A percentile compares a stretch with the other conserved stretches of the same genome.
Conservation (phyloP, 2,329 filamentous ascomycete species). For the Dactylonectria macrodidyma region DNA sequence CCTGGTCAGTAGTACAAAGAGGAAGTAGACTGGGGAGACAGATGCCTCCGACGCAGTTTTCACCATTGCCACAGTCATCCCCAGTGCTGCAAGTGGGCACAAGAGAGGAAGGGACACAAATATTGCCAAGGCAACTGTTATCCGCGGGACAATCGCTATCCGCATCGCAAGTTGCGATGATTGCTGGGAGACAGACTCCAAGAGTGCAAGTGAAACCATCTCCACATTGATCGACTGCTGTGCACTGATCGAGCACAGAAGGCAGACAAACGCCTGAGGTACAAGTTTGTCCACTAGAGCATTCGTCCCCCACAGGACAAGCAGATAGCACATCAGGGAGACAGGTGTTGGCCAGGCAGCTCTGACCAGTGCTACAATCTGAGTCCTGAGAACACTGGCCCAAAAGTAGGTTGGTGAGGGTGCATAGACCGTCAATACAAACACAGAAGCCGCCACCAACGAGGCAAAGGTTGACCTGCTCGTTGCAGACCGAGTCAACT, state of each 20-base stretch:
- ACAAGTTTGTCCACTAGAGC: conserved; percentile 2
- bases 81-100: not conserved
- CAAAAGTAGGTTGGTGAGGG: not conserved
- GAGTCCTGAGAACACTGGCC: not conserved
- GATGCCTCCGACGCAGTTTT: not conserved
- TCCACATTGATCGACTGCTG: not conserved
- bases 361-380: conserved; percentile 6
- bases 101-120: not conserved
- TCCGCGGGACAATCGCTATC: not conserved
- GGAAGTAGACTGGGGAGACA: not conserved
- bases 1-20: not conserved
- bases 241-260: not conserved
- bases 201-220: not conserved
- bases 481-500: not conserved
- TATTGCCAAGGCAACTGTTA: not conserved
- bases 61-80: not conserved
- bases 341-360: conserved; percentile 7
- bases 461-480: not conserved
- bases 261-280: conserved; percentile 3
- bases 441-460: conserved; percentile 19
- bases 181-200: not conserved
- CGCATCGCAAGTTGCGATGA: not conserved
- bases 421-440: conserved; percentile 13
- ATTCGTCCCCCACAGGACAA: not conserved
- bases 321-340: conserved; percentile 3